Evolutionary conservation across 176 grass and related monocot genomes (phyloP).

Genomic region (Alopecurus myosuroides): DNA sequence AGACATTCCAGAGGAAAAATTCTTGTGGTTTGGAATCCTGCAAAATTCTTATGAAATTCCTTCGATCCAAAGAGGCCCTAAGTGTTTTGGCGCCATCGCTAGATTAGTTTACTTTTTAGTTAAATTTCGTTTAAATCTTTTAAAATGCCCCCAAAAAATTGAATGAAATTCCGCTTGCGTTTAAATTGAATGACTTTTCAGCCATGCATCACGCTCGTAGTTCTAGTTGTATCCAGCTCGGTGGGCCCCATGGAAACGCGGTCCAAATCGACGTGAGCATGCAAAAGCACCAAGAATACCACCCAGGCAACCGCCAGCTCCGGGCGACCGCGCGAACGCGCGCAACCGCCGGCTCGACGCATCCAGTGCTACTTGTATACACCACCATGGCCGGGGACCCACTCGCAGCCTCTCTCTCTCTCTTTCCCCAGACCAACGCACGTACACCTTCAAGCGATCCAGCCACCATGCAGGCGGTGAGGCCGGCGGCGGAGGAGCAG

Average conservation of each 20-base stretch:
- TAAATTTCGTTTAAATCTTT: too few species aligned
- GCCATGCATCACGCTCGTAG: too few species aligned
- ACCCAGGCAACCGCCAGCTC: slow-evolving; percentile 14
- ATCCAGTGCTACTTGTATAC: slow-evolving; percentile 29
- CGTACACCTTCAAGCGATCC: not conserved
- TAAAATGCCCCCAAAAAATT: too few species aligned
- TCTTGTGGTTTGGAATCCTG: too few species aligned
- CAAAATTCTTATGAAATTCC: too few species aligned
- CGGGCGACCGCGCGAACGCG: slow-evolving; percentile 5
- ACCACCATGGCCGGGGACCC: not conserved
- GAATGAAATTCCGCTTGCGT: too few species aligned
- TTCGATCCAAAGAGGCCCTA: too few species aligned
- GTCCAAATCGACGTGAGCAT: not conserved
- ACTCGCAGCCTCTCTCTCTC: not conserved
- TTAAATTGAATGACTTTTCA: too few species aligned
- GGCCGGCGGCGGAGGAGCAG: not conserved
- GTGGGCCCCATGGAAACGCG: not conserved
- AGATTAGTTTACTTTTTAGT: too few species aligned
- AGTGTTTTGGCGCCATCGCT: too few species aligned
- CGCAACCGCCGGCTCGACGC: not conserved
- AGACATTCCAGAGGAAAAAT: too few species aligned
- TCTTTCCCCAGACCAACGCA: not conserved
- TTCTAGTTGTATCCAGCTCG: too few species aligned
- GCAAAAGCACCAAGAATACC: slow-evolving; percentile 24
- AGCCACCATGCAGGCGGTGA: slow-evolving; percentile 39